These are phyloP conservation scores for Cornus florida DNA, from an alignment of 148 eudicot species.

Conservation along the genomic window DNA sequence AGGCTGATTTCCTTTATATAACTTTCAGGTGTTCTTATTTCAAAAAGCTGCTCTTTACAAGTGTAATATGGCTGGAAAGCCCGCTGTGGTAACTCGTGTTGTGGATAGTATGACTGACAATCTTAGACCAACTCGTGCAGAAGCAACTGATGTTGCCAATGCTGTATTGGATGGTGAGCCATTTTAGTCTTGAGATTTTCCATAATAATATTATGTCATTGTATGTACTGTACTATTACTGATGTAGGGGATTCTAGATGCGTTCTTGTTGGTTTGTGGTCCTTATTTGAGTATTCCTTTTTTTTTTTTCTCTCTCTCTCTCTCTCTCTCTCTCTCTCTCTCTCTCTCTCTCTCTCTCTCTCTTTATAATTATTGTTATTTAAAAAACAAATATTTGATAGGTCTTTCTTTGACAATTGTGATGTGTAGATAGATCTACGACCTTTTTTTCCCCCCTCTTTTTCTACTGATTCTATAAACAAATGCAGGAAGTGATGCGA, in stretches of 20 bases:
- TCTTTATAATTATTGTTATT: too few species aligned
- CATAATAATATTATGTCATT: background rate
- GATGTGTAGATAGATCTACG: background rate
- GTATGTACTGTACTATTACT: background rate
- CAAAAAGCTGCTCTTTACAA: constrained; percentile 91
- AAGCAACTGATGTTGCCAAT: constrained; percentile 92
- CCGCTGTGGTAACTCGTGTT: constrained; percentile 95
- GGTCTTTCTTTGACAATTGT: background rate
- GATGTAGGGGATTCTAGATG: constrained; percentile 1
- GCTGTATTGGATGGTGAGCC: constrained; percentile 73
- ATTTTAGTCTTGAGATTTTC: background rate
- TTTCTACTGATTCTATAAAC: constrained; percentile 10
- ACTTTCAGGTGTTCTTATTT: constrained; percentile 81
- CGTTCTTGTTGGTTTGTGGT: background rate
- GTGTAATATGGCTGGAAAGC: constrained; percentile 98
- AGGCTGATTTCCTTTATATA: background rate
- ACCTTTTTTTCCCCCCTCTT: background rate
- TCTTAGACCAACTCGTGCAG: constrained; percentile 90
- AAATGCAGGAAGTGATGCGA: constrained; percentile 88
- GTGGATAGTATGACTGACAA: constrained; percentile 99
- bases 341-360: background rate
- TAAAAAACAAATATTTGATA: background rate
- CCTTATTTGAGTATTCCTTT: background rate
- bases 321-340: too few species aligned
- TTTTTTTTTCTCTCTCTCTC: too few species aligned